These are phyloP conservation scores for Eimeria sp. DNA, from an alignment of 169 alveolate species.

Conservation along the genomic window DNA sequence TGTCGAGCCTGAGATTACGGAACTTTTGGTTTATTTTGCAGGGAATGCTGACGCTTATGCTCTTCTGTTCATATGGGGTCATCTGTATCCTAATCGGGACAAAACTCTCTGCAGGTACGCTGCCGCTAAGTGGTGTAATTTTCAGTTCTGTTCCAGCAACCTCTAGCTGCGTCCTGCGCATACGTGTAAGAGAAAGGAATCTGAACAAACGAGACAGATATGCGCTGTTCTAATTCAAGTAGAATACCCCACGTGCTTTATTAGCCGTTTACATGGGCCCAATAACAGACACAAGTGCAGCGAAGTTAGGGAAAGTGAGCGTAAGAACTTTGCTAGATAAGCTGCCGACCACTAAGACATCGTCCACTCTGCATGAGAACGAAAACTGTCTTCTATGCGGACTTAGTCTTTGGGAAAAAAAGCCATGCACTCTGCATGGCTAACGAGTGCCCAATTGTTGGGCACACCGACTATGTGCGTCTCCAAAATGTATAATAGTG, in stretches of 20 bases:
- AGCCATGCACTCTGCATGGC: not conserved
- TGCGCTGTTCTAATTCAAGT: not conserved
- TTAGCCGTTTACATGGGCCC: not conserved
- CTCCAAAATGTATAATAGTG: not conserved
- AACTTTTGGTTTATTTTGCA: conserved; percentile 95
- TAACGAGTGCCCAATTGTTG: not conserved
- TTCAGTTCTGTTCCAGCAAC: conserved; percentile 24
- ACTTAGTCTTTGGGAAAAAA: not conserved
- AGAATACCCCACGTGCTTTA: not conserved
- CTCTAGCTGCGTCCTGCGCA: conserved; percentile 44
- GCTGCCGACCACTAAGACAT: not conserved
- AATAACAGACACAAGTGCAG: not conserved
- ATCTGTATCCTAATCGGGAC: conserved; percentile 78
- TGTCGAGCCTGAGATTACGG: conserved; percentile 93
- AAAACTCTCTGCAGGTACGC: conserved; percentile 35
- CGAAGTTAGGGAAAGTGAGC: not conserved
- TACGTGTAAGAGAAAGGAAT: conserved; percentile 64
- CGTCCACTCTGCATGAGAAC: not conserved
- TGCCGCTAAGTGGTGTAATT: conserved; percentile 50
- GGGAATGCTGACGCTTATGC: conserved; percentile 93
- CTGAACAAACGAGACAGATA: not conserved
- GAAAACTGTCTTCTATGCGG: not conserved
- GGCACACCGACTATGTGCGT: not conserved
- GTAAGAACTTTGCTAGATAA: not conserved
- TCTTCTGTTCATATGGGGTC: conserved; percentile 93